A percentile compares a stretch with the other conserved stretches of the same genome.
These are phyloP conservation scores for Sonneratia caseolaris DNA, from an alignment of 345 rosid genomes.

Conservation along the genomic window DNA sequence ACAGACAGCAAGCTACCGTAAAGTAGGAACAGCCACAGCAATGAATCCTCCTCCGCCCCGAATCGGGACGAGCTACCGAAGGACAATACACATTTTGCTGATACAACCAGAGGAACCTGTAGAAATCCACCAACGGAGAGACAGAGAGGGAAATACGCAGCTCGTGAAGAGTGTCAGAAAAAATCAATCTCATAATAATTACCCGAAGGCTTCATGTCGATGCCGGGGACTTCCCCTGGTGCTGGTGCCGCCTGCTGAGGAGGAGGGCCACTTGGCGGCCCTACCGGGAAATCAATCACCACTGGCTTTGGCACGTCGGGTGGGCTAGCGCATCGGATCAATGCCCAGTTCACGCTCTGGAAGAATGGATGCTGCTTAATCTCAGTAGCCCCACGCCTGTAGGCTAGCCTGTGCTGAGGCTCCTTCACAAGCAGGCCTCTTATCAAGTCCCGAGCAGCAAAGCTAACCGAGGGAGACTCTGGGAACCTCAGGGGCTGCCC, in stretches of 20 bases:
- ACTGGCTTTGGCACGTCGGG: slow-evolving; percentile 34
- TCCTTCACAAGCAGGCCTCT: slow-evolving; percentile 39
- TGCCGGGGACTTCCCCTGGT: slow-evolving; percentile 14
- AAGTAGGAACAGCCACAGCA: not conserved
- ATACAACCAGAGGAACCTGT: not conserved
- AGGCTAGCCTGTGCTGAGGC: slow-evolving; percentile 32
- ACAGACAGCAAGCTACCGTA: not conserved
- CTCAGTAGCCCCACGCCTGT: slow-evolving; percentile 37
- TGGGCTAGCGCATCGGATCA: slow-evolving; percentile 32
- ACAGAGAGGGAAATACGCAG: not conserved
- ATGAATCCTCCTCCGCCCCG: not conserved
- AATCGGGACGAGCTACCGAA: not conserved
- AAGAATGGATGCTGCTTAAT: slow-evolving; percentile 43
- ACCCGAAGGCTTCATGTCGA: slow-evolving; percentile 39
- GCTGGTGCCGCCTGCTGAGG: slow-evolving; percentile 8
- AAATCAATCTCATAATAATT: slow-evolving; percentile 44
- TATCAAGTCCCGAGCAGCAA: slow-evolving; percentile 30
- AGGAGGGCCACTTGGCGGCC: slow-evolving; percentile 9
- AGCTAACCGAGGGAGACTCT: slow-evolving; percentile 30
- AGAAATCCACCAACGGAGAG: not conserved
- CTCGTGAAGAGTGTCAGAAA: slow-evolving; percentile 15
- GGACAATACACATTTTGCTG: not conserved
- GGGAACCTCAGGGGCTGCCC: slow-evolving; percentile 38
- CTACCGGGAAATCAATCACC: slow-evolving; percentile 10
- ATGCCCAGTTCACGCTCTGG: slow-evolving; percentile 40